Conservation (phyloP, 1,284 basidiomycete genomes). For the Trametes sp. region DNA sequence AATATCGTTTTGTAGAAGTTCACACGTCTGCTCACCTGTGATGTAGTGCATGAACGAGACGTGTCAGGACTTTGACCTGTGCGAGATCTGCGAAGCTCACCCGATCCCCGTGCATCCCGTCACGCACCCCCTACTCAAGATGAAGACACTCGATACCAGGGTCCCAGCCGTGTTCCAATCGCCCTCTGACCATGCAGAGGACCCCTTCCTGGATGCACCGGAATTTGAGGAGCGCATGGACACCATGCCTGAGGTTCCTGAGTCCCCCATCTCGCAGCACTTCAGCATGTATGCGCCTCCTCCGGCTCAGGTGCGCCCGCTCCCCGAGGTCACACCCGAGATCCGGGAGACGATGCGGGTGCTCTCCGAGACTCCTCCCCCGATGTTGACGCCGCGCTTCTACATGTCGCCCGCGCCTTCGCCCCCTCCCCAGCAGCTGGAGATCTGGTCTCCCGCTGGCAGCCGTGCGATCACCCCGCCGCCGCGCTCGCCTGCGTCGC, state of each 20-base stretch:
- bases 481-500: neutral
- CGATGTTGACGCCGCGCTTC: neutral
- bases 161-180: constrained; percentile 49
- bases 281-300: constrained; percentile 18
- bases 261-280: neutral
- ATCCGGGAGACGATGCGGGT: neutral
- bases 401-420: neutral
- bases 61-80: constrained; percentile 88
- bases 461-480: neutral
- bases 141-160: constrained; percentile 60
- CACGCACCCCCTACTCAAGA: constrained; percentile 83
- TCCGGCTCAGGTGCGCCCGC: constrained; percentile 25
- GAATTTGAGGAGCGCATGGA: neutral
- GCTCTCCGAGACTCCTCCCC: neutral
- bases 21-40: constrained; percentile 12
- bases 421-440: neutral
- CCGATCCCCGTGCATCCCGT: constrained; percentile 81
- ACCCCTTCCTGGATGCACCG: neutral
- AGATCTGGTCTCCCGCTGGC: neutral
- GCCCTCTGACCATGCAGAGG: neutral
- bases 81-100: constrained; percentile 80
- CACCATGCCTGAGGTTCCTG: neutral
- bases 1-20: neutral
- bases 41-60: constrained; percentile 80
- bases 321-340: constrained; percentile 26